Base-by-base conservation (phyloP, 768 basidiomycete genomes). In the Kondoa subrosea region DNA sequence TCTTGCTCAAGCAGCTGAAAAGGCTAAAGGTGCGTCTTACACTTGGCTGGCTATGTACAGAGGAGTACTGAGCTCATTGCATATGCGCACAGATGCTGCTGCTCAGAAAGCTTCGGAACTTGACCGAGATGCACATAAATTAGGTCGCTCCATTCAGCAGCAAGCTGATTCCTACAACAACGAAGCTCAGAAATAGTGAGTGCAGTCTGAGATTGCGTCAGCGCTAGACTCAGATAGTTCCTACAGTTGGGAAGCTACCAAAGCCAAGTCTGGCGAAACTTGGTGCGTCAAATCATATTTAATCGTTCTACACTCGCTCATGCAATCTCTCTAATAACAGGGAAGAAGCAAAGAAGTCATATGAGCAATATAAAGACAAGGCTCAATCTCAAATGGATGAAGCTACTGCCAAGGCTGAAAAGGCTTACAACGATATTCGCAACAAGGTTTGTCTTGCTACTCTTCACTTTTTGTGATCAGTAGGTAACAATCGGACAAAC, bases 401-500 rank as follows among this genome's bases (percentile, higher is more conserved):
- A 31, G 17, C 33, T 27, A 63, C 61, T 32, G n/a, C 3, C 29
- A 17, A 29, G 30, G 15, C 61, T 33, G 26, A 63, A 33, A 17
- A 27, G 30, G 61, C 61, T 8, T 63, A 63, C 30, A 17, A 63
- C n/a, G 61, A 63, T 32, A 33, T 32, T 27, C 61, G 61, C 61
- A 63, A 63, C 61, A 63, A 63, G 61, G 30, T 33, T 3, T 8
- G n/a, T 12, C 58, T 12, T 4, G 14, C 25, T 4, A 27, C 25
- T 60, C 58, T 60, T 60, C 29, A 26, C 29, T 27, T 31, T 25
- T 12, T 27, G 30, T 25, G 30, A 60, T 4, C 8, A 60, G 14
- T 60, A 4, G 8, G 40, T 8, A 50, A 8, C 21, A 21, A 8
- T 8, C 40, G 12, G 40, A 50, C 12, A n/a, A 8, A 50, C 40